phyloP scores from a whole-genome alignment of 805 yeast species.

The Metschnikowia santaceciliae region DNA sequence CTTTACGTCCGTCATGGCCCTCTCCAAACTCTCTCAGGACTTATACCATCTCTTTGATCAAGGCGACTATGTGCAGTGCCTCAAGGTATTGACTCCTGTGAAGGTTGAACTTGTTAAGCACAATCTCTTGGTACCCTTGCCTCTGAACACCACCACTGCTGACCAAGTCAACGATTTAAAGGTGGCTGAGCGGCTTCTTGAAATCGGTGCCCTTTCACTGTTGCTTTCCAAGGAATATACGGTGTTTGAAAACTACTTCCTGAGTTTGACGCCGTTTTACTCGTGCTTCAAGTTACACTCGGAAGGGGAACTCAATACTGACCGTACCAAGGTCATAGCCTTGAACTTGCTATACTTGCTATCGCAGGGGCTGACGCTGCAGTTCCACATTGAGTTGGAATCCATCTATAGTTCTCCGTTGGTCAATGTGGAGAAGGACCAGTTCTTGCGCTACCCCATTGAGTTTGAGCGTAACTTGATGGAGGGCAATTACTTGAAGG shows the following conservation, averaged over 20 bases:
- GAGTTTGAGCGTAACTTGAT: constrained; percentile 88
- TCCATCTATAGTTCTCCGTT: constrained; percentile 50
- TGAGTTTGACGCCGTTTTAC: constrained; percentile 78
- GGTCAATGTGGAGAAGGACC: constrained; percentile 59
- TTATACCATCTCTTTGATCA: constrained; percentile 61
- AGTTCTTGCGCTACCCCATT: constrained; percentile 76
- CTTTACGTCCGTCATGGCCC: constrained; percentile 40
- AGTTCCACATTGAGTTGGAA: constrained; percentile 89
- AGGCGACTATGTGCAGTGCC: constrained; percentile 60
- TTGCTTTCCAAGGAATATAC: constrained; percentile 59
- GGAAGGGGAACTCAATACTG: constrained; percentile 28
- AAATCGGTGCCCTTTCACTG: constrained; percentile 80
- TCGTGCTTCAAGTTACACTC: constrained; percentile 41
- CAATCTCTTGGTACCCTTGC: constrained; percentile 66
- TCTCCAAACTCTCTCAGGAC: constrained; percentile 66
- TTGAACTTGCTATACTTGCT: constrained; percentile 72
- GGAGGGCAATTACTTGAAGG: constrained; percentile 95
- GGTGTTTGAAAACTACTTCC: constrained; percentile 67
- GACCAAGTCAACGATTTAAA: constrained; percentile 60
- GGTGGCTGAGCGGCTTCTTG: constrained; percentile 78
- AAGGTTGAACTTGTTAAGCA: constrained; percentile 77
- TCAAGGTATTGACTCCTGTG: constrained; percentile 60
- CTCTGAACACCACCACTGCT: constrained; percentile 29
- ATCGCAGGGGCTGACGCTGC: constrained; percentile 79
- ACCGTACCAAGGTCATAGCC: constrained; percentile 61